phyloP scores from a whole-genome alignment of 2,329 filamentous ascomycete species.

The Ophiosphaerella narmari region DNA sequence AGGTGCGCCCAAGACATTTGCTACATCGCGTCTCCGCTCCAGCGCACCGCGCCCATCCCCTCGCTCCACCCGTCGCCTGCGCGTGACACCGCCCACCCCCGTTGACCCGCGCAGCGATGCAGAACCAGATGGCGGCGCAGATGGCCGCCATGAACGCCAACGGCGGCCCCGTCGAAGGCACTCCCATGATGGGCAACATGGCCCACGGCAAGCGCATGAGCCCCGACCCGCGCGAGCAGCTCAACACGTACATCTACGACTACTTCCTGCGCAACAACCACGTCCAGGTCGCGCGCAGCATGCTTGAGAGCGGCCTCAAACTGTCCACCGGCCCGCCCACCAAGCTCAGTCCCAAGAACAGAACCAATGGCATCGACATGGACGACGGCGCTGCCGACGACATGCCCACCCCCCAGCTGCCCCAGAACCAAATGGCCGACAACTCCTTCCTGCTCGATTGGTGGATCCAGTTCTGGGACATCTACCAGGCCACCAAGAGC shows the following conservation, averaged over 20 bases:
- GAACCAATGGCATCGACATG: slow-evolving; percentile 68
- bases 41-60: slow-evolving; percentile 16
- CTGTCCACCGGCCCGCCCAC: slow-evolving; percentile 63
- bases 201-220: slow-evolving; percentile 36
- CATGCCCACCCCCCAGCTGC: slow-evolving; percentile 74
- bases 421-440: slow-evolving; percentile 63
- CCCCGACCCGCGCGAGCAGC: slow-evolving; percentile 55
- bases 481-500: slow-evolving; percentile 80
- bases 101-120: slow-evolving; percentile 33
- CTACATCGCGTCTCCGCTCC: slow-evolving; percentile 7
- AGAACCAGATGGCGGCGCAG: slow-evolving; percentile 62
- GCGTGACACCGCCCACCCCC: slow-evolving; percentile 20
- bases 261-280: slow-evolving; percentile 87
- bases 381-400: slow-evolving; percentile 93
- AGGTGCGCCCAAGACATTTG: slow-evolving; percentile 27
- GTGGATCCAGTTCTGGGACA: slow-evolving; percentile 98
- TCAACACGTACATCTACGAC: slow-evolving; percentile 90
- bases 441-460: slow-evolving; percentile 93
- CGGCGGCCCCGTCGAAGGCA: slow-evolving; percentile 66
- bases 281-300: slow-evolving; percentile 77
- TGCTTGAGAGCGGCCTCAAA: slow-evolving; percentile 54
- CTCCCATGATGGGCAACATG: slow-evolving; percentile 69
- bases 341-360: slow-evolving; percentile 67
- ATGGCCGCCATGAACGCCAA: slow-evolving; percentile 69
- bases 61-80: slow-evolving; percentile 18